Conservation (phyloP, 1,284 basidiomycete species). For the Rhodotorula sp. region DNA sequence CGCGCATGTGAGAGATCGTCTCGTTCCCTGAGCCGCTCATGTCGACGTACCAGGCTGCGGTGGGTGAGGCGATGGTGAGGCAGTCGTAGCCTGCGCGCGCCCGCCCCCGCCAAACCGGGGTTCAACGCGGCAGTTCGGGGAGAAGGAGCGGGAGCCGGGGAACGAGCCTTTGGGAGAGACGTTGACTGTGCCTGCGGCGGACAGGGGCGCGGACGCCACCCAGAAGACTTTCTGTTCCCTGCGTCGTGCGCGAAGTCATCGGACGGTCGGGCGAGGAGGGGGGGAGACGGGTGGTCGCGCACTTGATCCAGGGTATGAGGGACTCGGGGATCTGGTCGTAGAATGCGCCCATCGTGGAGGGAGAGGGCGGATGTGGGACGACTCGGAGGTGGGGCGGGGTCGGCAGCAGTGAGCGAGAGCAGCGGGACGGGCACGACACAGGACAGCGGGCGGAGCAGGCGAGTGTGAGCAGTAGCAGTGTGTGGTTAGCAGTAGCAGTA, state of each 20-base stretch:
- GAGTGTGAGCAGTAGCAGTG: no score
- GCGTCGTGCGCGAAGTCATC: neutral
- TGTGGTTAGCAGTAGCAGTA: no score
- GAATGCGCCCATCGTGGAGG: slow-evolving; percentile 35
- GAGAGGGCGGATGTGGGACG: no score
- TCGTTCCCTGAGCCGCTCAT: neutral
- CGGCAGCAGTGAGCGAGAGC: no score
- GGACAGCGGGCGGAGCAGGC: no score
- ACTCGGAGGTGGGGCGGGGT: no score
- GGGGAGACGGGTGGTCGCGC: neutral
- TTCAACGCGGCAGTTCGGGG: neutral
- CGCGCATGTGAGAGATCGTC: neutral
- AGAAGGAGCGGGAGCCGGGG: neutral
- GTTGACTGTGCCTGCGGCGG: neutral
- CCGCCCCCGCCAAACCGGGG: no score
- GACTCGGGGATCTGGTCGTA: slow-evolving; percentile 36
- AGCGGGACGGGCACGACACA: no score
- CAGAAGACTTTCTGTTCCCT: slow-evolving; percentile 8
- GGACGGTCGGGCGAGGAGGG: no score
- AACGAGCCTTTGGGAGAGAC: slow-evolving; percentile 10
- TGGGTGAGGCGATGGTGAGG: neutral
- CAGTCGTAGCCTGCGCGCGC: neutral
- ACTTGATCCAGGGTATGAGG: slow-evolving; percentile 28
- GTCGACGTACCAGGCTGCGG: neutral
- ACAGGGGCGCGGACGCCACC: neutral